Conservation (phyloP, 2,329 filamentous ascomycete species). For the Aspergillus sp. region DNA sequence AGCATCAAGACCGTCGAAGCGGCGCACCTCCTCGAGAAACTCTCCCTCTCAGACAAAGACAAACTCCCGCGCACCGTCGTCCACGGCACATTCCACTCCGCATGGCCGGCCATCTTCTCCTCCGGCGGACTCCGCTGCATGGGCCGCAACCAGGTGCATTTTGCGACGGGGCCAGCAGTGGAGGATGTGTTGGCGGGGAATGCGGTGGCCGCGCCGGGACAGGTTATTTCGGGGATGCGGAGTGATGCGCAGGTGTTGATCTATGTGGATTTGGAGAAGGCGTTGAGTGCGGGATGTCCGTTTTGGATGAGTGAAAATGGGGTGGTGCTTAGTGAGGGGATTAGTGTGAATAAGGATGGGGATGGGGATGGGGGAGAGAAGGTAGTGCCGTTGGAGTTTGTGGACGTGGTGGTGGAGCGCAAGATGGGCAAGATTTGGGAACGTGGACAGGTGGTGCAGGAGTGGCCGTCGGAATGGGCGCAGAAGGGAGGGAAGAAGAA, state of each 20-base stretch:
- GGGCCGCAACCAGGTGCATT: slow-evolving; percentile 87
- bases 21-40: slow-evolving; percentile 68
- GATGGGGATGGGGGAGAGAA: slow-evolving; percentile 43
- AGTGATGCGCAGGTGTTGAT: slow-evolving; percentile 74
- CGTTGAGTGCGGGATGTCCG: slow-evolving; percentile 62
- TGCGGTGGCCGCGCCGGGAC: background rate
- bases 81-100: slow-evolving; percentile 84
- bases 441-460: slow-evolving; percentile 56
- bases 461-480: slow-evolving; percentile 46
- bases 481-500: slow-evolving; percentile 34
- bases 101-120: slow-evolving; percentile 74
- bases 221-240: slow-evolving; percentile 79
- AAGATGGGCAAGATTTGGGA: slow-evolving; percentile 68
- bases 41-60: slow-evolving; percentile 59
- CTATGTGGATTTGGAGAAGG: slow-evolving; percentile 70
- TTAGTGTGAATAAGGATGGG: slow-evolving; percentile 54
- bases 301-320: slow-evolving; percentile 83
- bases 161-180: slow-evolving; percentile 70
- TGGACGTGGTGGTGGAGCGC: slow-evolving; percentile 73
- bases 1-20: slow-evolving; percentile 72
- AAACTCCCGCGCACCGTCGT: slow-evolving; percentile 67
- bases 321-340: slow-evolving; percentile 64
- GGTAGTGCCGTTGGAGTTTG: slow-evolving; percentile 66
- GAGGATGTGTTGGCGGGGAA: slow-evolving; percentile 30
- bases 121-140: slow-evolving; percentile 78